A percentile compares a stretch with the other conserved stretches of the same genome.
Conservation (phyloP, 352 stramenopile species). For the Phytophthora melonis region DNA sequence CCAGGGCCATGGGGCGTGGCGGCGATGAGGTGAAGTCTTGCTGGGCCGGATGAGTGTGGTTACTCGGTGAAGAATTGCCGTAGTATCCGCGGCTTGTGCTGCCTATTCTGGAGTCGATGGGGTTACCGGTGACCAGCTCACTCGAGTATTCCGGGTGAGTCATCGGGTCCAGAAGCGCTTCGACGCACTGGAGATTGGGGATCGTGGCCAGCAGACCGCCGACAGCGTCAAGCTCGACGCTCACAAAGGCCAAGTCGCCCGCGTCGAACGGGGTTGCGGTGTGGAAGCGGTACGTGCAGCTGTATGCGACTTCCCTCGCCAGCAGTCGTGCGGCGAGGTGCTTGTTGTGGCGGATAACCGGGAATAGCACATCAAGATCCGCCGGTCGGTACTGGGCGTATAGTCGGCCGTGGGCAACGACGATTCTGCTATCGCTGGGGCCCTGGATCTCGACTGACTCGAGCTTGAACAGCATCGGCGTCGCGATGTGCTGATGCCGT, state of each 20-base stretch:
- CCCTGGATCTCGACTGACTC: conserved; percentile 34
- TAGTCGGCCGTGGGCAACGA: conserved; percentile 27
- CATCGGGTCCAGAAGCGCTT: conserved; percentile 33
- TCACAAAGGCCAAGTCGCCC: conserved; percentile 33
- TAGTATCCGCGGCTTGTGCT: background rate
- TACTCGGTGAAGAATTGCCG: background rate
- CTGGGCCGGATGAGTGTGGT: background rate
- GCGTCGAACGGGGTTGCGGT: conserved; percentile 19
- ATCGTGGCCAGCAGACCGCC: conserved; percentile 26
- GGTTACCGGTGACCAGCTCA: conserved; percentile 5
- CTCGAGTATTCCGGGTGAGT: conserved; percentile 6
- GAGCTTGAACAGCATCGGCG: conserved; percentile 35
- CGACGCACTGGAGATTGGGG: conserved; percentile 28
- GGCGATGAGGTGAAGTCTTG: conserved; percentile 8
- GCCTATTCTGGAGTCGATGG: conserved; percentile 7
- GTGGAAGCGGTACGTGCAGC: conserved; percentile 44
- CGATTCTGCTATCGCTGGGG: conserved; percentile 33
- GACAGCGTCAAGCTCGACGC: conserved; percentile 38
- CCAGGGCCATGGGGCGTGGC: conserved; percentile 37
- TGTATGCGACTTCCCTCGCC: conserved; percentile 31
- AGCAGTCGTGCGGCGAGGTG: conserved; percentile 33
- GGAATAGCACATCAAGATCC: conserved; percentile 32
- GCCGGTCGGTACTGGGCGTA: conserved; percentile 23
- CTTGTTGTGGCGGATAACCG: conserved; percentile 28
- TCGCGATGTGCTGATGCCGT: conserved; percentile 24